Conservation (phyloP, 257 asterid species). For the Cordia subcordata region DNA sequence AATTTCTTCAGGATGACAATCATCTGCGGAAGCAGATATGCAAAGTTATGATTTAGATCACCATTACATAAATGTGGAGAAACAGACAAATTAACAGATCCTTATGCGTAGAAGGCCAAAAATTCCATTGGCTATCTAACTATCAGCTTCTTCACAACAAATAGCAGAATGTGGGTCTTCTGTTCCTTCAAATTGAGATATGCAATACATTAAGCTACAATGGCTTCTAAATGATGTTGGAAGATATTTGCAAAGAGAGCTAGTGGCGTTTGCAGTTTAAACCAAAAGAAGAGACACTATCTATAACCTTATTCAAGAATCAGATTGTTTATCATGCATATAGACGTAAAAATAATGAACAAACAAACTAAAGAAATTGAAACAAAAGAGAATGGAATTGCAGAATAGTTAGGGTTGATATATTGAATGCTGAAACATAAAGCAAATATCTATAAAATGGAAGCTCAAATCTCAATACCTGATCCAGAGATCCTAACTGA, state of each 20-base stretch:
- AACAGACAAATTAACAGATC: too few species aligned
- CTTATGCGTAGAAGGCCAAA: too few species aligned
- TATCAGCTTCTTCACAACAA: too few species aligned
- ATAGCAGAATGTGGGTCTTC: too few species aligned
- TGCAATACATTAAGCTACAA: too few species aligned
- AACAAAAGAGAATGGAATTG: background rate
- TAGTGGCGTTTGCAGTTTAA: background rate
- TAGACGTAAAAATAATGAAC: background rate
- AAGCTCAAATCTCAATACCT: slow-evolving; percentile 44
- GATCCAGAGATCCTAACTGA: slow-evolving; percentile 64
- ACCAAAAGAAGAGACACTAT: background rate
- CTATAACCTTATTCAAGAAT: background rate
- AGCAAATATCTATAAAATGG: slow-evolving; percentile 1
- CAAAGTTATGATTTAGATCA: slow-evolving; percentile 7
- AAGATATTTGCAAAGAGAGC: too few species aligned
- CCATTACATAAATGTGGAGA: background rate
- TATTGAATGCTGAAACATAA: slow-evolving; percentile 4
- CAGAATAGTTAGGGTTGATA: background rate
- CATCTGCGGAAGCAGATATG: slow-evolving; percentile 45
- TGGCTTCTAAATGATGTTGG: too few species aligned
- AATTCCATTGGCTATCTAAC: too few species aligned
- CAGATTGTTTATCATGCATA: background rate
- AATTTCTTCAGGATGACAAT: slow-evolving; percentile 72
- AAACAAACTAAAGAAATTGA: background rate
- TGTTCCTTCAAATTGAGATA: too few species aligned